phyloP scores from a whole-genome alignment of 2,329 filamentous ascomycete species.

The Penicillium freii region DNA sequence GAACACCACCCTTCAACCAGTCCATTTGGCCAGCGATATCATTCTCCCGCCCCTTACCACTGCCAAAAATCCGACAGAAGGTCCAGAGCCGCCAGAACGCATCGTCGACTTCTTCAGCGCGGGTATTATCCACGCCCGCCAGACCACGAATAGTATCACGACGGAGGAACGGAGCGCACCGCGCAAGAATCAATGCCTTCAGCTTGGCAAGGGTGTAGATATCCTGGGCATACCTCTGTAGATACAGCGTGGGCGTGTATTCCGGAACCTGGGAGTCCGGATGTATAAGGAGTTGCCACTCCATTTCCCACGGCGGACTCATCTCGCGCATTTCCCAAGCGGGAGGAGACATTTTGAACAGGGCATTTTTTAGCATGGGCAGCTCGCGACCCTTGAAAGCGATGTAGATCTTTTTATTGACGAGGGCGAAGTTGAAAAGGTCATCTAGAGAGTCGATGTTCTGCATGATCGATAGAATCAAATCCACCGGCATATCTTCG shows the following conservation, averaged over 20 bases:
- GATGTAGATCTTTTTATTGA: constrained; percentile 57
- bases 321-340: constrained; percentile 62
- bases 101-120: constrained; percentile 56
- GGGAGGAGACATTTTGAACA: constrained; percentile 55
- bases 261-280: constrained; percentile 50
- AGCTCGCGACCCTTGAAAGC: constrained; percentile 59
- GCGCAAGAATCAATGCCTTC: constrained; percentile 56
- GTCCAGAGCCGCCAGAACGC: constrained; percentile 66
- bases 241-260: constrained; percentile 54
- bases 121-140: constrained; percentile 45
- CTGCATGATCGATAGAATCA: constrained; percentile 54
- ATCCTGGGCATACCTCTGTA: constrained; percentile 53
- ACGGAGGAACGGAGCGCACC: constrained; percentile 57
- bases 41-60: constrained; percentile 56
- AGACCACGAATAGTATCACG: constrained; percentile 57
- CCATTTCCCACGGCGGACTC: constrained; percentile 51
- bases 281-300: constrained; percentile 42
- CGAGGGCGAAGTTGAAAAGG: constrained; percentile 53
- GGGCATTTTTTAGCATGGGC: constrained; percentile 50
- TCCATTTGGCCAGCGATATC: constrained; percentile 61
- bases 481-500: constrained; percentile 46
- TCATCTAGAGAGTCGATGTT: constrained; percentile 52
- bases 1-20: constrained; percentile 59
- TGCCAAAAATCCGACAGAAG: constrained; percentile 64
- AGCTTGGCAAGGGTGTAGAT: constrained; percentile 54